Evolutionary conservation across 768 basidiomycete species (phyloP), one percentile per base, ranked within the genome.

Genomic region (Hortiboletus flavorubellus): DNA sequence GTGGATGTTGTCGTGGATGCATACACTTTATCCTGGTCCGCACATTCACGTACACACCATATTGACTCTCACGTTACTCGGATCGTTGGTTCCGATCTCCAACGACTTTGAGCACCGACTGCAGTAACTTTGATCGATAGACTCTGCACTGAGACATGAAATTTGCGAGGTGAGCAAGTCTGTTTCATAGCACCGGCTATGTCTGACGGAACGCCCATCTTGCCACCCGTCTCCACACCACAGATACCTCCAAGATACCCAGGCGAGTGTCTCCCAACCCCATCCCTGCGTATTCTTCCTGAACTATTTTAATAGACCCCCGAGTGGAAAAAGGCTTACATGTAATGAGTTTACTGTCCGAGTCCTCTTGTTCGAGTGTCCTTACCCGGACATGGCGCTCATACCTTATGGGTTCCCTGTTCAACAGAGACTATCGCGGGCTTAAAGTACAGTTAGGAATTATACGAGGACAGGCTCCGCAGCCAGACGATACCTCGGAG

Each of bases 361-460:
- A 21, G 21, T 21, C 23, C 18, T 49, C 44, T 37, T 26, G 21
- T 31, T 44, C 40, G 29, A 12, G 3, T 23, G 33, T 16, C 12
- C 12, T 15, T 23, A 5, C 16, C 52, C 55, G 48, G 48, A 51
- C 43, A 15, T 37, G n/a, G 11, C 34, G 6, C 14, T 31, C 41
- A 4, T 37, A n/a, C 38, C 8, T 10, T 29, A 9, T 2, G 38
- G 30, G 39, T 33, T 33, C 39, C 39, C 45, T 38, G 30, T 41
- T 18, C 26, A 30, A 35, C 59, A 91, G 89, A 63, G 82, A 91
- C 67, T 91, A 91, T 64, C 80, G 83, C 3, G 81, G 80, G 12
- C 79, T 91, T n/a, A 91, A 91, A 69, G 89, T 86, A 60, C 76
- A 77, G 21, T 86, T 91, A 14, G 74, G 77, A 9, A 77, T 78